Base-by-base conservation (phyloP, 805 yeast species). In the Saturnispora diversa region DNA sequence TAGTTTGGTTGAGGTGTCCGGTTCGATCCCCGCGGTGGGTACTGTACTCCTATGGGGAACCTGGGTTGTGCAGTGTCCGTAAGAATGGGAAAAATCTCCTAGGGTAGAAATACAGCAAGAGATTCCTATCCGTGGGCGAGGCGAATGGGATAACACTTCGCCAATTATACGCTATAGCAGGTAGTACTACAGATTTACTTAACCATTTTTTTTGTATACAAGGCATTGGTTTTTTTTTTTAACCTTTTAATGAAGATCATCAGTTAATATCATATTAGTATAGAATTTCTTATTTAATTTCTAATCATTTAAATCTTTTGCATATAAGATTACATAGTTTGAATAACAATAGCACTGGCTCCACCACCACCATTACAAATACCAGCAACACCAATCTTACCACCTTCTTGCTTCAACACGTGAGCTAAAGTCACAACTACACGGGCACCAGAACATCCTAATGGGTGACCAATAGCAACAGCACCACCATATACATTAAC, bases 311-410 rank as follows among this genome's bases (percentile, higher is more conserved):
- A n/a, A n/a, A n/a, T n/a, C n/a, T n/a, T n/a, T n/a, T n/a, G n/a
- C 15, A 19, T 6, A 17, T 11, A 30, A 4, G 13, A 24, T 45
- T 62, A 72, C 33, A 77, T 56, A 54, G 70, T 77, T 69, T 88
- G 95, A 54, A 92, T 75, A 46, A 92, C 85, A 55, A 92, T 70
- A 20, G 97, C 80, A 42, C 95, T 82, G 37, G 97, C 97, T 61
- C 98, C 99, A 62, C 99, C 99, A 57, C 99, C 99, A 70, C 99
- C 98, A 64, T 92, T 92, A 74, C 98, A 92, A 59, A 92, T 81
- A 62, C 86, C 96, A 55, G 96, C 97, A 51, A 78, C 86, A 62
- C 99, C 99, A 52, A 79, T 63, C 68, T 81, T 85, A 53, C 90
- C 94, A 42, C 65, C 65, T 70, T 92, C 97, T 68, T 90, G 96